These are phyloP conservation scores for Backusella mclennaniae DNA, from an alignment of 192 early-diverging fungal genomes.

Conservation along the genomic window DNA sequence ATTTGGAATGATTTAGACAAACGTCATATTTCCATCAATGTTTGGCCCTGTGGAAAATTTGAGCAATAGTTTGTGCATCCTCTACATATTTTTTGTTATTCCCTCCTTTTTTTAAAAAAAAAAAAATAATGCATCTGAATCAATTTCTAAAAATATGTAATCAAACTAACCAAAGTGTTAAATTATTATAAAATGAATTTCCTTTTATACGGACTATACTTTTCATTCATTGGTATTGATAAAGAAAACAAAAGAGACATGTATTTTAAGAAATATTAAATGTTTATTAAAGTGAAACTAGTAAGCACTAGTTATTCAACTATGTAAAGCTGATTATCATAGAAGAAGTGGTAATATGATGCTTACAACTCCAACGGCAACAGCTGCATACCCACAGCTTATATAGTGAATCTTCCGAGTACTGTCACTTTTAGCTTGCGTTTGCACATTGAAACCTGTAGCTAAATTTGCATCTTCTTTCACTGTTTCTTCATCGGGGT, in stretches of 20 bases:
- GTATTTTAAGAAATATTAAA: no score
- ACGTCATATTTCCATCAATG: background rate
- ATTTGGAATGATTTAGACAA: conserved; percentile 69
- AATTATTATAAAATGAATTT: background rate
- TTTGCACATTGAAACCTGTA: background rate
- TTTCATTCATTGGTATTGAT: background rate
- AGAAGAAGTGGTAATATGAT: background rate
- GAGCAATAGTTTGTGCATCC: background rate
- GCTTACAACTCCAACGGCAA: background rate
- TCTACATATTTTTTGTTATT: background rate
- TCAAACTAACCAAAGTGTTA: background rate
- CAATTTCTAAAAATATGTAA: no score
- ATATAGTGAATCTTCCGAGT: background rate
- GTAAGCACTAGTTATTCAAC: background rate
- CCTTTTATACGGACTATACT: background rate
- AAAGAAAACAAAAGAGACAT: no score
- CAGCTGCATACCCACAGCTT: background rate
- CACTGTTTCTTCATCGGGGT: background rate
- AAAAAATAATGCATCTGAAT: background rate
- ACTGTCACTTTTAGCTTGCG: background rate
- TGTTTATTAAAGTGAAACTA: no score
- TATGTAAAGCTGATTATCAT: background rate
- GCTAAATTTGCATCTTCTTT: background rate
- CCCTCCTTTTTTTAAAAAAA: background rate
- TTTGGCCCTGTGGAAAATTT: background rate